phyloP scores from a whole-genome alignment of 2,329 filamentous ascomycete genomes.

The Exophiala sp. region DNA sequence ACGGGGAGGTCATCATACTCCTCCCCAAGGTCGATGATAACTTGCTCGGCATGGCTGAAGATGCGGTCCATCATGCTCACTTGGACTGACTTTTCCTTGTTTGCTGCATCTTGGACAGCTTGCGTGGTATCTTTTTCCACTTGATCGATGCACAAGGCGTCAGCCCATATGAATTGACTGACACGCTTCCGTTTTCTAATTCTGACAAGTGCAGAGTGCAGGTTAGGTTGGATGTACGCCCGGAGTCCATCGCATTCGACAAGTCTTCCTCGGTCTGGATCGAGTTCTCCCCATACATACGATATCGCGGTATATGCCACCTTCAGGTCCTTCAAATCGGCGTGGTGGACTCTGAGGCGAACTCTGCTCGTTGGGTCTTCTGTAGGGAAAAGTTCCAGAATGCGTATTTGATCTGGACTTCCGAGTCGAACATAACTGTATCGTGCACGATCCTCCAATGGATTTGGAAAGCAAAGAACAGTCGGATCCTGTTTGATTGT shows the following conservation, averaged over 20 bases:
- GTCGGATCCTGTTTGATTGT: too few species aligned
- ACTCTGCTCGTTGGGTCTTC: background rate
- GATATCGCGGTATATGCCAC: slow-evolving; percentile 12
- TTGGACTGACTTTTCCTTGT: slow-evolving; percentile 6
- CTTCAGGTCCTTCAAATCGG: background rate
- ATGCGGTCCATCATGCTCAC: slow-evolving; percentile 14
- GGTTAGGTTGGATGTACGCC: slow-evolving; percentile 7
- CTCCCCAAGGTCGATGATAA: slow-evolving; percentile 9
- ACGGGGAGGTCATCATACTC: background rate
- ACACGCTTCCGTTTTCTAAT: background rate
- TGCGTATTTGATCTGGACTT: slow-evolving; percentile 3
- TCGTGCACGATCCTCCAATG: background rate
- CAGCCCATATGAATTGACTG: slow-evolving; percentile 8
- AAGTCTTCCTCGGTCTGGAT: background rate
- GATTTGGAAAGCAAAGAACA: too few species aligned
- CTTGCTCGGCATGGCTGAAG: slow-evolving; percentile 9
- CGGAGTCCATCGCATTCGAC: slow-evolving; percentile 3
- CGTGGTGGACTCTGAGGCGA: slow-evolving; percentile 4
- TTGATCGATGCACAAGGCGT: slow-evolving; percentile 21
- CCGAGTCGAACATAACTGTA: slow-evolving; percentile 5
- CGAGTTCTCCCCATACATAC: slow-evolving; percentile 10
- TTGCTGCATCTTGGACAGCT: background rate
- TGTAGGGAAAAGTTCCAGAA: slow-evolving; percentile 8
- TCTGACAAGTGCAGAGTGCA: slow-evolving; percentile 8
- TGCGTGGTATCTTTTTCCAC: background rate